Percentiles rank a stretch among this genome's conserved stretches.
Conservation (phyloP, 192 early-diverging fungal genomes). For the Coemansia sp. region DNA sequence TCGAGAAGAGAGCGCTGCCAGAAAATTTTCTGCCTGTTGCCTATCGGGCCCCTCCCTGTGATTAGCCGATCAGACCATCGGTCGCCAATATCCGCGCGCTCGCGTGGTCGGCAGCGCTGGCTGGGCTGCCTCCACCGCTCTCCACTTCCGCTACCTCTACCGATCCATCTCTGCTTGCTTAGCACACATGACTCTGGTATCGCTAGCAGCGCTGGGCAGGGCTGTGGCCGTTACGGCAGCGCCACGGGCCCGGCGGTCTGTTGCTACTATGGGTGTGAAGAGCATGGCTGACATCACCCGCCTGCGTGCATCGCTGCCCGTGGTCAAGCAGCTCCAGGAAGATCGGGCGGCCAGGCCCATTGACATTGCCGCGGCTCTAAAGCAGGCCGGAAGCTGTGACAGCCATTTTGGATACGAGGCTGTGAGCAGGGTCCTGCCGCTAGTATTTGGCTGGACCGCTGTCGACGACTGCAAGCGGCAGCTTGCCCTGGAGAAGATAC, state of each 20-base stretch:
- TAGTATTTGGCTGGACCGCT: slow-evolving; percentile 24
- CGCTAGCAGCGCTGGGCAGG: background rate
- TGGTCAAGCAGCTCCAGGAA: slow-evolving; percentile 13
- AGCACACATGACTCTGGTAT: background rate
- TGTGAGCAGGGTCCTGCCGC: slow-evolving; percentile 16
- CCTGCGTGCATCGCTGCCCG: slow-evolving; percentile 16
- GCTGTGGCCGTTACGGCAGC: background rate
- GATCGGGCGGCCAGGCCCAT: slow-evolving; percentile 6
- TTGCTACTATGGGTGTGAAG: slow-evolving; percentile 4
- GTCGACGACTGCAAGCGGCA: slow-evolving; percentile 1
- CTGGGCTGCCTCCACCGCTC: no score
- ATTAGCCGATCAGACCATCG: no score
- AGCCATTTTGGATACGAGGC: slow-evolving; percentile 29
- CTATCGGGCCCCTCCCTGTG: no score
- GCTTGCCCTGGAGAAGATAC: slow-evolving; percentile 8
- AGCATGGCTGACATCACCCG: slow-evolving; percentile 20
- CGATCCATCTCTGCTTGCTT: no score
- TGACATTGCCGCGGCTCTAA: slow-evolving; percentile 7
- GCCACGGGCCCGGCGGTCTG: slow-evolving; percentile 9
- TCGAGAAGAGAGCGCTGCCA: no score
- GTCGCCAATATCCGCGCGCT: no score
- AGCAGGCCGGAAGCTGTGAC: background rate
- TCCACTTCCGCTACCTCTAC: no score
- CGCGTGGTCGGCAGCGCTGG: no score
- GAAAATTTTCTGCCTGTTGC: no score